Evolutionary conservation across 495 filamentous ascomycete genomes (phyloP).

Genomic region (Aspergillus steynii): DNA sequence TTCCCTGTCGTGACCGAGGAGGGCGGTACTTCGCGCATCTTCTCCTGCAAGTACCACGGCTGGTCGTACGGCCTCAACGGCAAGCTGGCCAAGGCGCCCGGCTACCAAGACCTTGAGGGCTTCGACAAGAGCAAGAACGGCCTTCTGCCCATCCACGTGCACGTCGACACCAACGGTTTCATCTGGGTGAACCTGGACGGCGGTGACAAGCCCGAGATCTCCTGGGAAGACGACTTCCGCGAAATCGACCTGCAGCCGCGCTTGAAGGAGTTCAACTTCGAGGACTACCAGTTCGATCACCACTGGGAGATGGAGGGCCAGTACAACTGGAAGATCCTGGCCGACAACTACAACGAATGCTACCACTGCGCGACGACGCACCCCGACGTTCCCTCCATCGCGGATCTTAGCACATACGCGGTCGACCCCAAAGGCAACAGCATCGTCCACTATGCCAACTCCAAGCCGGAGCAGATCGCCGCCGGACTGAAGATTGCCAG

Average conservation of each 20-base stretch:
- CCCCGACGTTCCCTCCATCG: slow-evolving; percentile 43
- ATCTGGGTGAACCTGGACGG: slow-evolving; percentile 54
- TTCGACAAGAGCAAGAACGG: slow-evolving; percentile 58
- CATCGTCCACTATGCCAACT: slow-evolving; percentile 45
- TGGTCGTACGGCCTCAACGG: slow-evolving; percentile 60
- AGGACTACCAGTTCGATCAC: slow-evolving; percentile 51
- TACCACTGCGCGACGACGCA: slow-evolving; percentile 54
- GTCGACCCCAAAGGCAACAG: slow-evolving; percentile 40
- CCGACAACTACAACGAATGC: slow-evolving; percentile 54
- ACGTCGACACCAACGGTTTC: slow-evolving; percentile 49
- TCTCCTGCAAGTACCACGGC: slow-evolving; percentile 61
- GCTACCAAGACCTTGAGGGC: slow-evolving; percentile 52
- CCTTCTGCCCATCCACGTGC: slow-evolving; percentile 46
- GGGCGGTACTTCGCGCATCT: slow-evolving; percentile 48
- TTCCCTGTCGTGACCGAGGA: slow-evolving; percentile 55
- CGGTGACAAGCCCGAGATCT: slow-evolving; percentile 36
- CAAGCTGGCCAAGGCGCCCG: slow-evolving; percentile 59
- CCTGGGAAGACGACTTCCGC: slow-evolving; percentile 44
- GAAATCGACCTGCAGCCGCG: slow-evolving; percentile 37
- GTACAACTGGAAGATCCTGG: slow-evolving; percentile 55
- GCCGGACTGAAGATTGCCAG: slow-evolving; percentile 31
- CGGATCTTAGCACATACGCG: slow-evolving; percentile 43
- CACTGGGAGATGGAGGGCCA: slow-evolving; percentile 44
- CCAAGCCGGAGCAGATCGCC: slow-evolving; percentile 35
- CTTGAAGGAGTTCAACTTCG: slow-evolving; percentile 41